These are phyloP conservation scores for Penicillium frequentans DNA, from an alignment of 2,329 filamentous ascomycete genomes.

Conservation along the genomic window DNA sequence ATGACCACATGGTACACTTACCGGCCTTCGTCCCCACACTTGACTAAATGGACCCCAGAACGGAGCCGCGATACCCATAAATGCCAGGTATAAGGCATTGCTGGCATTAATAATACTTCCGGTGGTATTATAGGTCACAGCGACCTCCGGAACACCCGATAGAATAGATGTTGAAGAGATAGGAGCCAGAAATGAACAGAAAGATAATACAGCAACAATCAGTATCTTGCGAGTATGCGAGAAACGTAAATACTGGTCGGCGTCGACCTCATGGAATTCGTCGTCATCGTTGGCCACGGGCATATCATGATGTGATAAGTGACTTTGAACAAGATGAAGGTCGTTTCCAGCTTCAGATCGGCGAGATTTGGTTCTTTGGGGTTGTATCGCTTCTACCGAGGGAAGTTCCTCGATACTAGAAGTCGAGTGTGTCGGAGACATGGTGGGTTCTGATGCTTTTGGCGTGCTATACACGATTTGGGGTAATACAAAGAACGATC, in stretches of 20 bases:
- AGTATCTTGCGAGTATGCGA: constrained; percentile 61
- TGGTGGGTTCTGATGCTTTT: neutral
- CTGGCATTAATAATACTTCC: constrained; percentile 70
- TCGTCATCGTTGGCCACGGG: constrained; percentile 17
- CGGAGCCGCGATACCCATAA: constrained; percentile 70
- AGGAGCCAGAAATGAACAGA: constrained; percentile 74
- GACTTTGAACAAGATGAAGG: constrained; percentile 33
- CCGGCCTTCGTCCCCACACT: constrained; percentile 60
- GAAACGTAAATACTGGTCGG: constrained; percentile 65
- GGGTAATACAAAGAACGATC: no score
- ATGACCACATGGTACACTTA: constrained; percentile 35
- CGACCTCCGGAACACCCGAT: constrained; percentile 72
- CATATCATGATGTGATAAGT: constrained; percentile 35
- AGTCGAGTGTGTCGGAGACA: constrained; percentile 11
- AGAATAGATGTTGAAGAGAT: constrained; percentile 73
- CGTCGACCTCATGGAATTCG: constrained; percentile 44
- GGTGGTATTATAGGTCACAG: constrained; percentile 62
- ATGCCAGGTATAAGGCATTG: constrained; percentile 73
- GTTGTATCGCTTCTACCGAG: constrained; percentile 10
- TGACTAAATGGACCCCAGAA: constrained; percentile 73
- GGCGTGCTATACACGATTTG: neutral
- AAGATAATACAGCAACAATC: constrained; percentile 69
- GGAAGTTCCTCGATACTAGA: constrained; percentile 15
- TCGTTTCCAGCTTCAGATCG: constrained; percentile 18
- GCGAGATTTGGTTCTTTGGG: constrained; percentile 15